Conservation (phyloP, 257 asterid species). For the Capsicum baccatum region DNA sequence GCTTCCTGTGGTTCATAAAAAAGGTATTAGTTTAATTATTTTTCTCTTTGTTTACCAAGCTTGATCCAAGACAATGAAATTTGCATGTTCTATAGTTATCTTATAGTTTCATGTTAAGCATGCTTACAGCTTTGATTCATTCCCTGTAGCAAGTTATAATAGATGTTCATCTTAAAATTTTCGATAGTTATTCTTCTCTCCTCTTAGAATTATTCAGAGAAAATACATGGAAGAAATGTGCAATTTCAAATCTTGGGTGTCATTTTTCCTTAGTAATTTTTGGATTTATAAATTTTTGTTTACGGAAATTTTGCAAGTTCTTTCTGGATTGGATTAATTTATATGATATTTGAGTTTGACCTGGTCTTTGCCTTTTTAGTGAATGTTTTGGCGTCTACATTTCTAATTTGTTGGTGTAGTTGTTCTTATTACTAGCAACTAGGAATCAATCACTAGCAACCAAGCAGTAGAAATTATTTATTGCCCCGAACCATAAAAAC, state of each 20-base stretch:
- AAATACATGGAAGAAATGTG: background rate
- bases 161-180: constrained; percentile 22
- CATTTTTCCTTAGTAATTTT: background rate
- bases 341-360: constrained; percentile 6
- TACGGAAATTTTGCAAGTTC: background rate
- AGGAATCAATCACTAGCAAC: background rate
- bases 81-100: background rate
- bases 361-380: background rate
- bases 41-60: background rate
- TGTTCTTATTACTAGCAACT: background rate
- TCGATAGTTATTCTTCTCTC: background rate
- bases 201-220: background rate
- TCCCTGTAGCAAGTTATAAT: background rate
- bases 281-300: background rate
- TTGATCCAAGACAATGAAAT: constrained; percentile 2
- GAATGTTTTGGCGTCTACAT: background rate
- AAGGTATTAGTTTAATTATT: background rate
- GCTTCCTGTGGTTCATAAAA: constrained; percentile 50
- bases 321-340: background rate
- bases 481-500: background rate
- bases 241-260: constrained; percentile 3
- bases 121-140: background rate
- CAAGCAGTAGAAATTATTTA: background rate
- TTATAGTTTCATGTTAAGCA: background rate
- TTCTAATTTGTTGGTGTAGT: background rate